Evolutionary conservation across 192 early-diverging fungal genomes (phyloP).

Genomic region (Lobulomyces angularis): DNA sequence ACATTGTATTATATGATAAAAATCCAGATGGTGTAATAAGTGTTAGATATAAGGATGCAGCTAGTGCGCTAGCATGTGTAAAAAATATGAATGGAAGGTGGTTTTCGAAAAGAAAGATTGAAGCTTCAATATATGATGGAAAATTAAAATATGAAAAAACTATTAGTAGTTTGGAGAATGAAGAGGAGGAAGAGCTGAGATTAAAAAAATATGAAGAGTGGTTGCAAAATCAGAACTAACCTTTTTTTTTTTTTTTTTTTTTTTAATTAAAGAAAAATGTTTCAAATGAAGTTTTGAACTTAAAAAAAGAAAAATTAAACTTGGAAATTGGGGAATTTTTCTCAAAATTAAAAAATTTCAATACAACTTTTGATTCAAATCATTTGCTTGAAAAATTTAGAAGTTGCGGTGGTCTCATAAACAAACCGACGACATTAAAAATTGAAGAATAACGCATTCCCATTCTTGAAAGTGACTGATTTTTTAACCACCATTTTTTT

Average conservation of each 20-base stretch:
- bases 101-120: constrained; percentile 73
- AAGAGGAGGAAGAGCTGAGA: constrained; percentile 61
- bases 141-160: constrained; percentile 62
- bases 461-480: too few species aligned
- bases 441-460: too few species aligned
- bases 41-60: constrained; percentile 73
- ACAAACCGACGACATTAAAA: too few species aligned
- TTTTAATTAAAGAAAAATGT: constrained; percentile 1
- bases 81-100: constrained; percentile 83
- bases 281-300: constrained; percentile 5
- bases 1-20: constrained; percentile 89
- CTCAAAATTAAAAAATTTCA: too few species aligned
- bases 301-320: too few species aligned
- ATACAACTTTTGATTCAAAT: too few species aligned
- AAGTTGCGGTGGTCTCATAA: too few species aligned
- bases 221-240: constrained; percentile 53
- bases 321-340: too few species aligned
- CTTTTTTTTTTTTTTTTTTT: neutral
- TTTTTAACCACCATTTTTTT: too few species aligned
- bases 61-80: constrained; percentile 69
- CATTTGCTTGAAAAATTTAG: too few species aligned
- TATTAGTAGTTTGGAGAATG: constrained; percentile 35
- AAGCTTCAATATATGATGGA: constrained; percentile 69
- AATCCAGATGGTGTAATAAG: constrained; percentile 73
- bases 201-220: constrained; percentile 80